A percentile compares a stretch with the other conserved stretches of the same genome.
Conservation (phyloP, 768 basidiomycete genomes). For the Imleria badia region DNA sequence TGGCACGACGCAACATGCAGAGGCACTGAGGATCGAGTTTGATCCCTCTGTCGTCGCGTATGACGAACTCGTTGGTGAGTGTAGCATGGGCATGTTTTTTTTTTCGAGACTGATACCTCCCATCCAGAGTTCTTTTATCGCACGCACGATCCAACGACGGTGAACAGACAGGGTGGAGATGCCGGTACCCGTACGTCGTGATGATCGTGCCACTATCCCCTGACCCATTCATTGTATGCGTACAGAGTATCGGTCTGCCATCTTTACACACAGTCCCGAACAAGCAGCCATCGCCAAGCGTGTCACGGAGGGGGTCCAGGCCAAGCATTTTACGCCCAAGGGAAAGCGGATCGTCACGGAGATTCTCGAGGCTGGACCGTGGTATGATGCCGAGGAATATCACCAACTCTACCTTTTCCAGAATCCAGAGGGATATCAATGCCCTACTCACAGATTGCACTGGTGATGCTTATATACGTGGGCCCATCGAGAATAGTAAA, state of each 20-base stretch:
- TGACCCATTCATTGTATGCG: not conserved
- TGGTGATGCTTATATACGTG: slow-evolving; percentile 49
- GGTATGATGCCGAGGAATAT: slow-evolving; percentile 85
- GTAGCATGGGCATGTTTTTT: not conserved
- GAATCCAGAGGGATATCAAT: slow-evolving; percentile 88
- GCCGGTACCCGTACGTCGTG: slow-evolving; percentile 66
- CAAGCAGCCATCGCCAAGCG: slow-evolving; percentile 71
- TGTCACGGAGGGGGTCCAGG: slow-evolving; percentile 81
- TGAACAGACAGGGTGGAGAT: slow-evolving; percentile 77
- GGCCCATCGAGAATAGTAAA: too few relatives aligned
- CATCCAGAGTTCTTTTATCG: slow-evolving; percentile 89
- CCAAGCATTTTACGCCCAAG: slow-evolving; percentile 74
- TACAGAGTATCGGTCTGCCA: slow-evolving; percentile 89
- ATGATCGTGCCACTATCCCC: not conserved
- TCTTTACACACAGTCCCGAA: slow-evolving; percentile 76
- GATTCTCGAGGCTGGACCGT: slow-evolving; percentile 65
- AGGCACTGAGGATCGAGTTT: slow-evolving; percentile 83
- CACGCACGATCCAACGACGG: slow-evolving; percentile 88
- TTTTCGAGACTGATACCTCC: not conserved
- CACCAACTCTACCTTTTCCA: slow-evolving; percentile 80
- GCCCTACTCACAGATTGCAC: slow-evolving; percentile 82
- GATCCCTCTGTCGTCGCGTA: slow-evolving; percentile 78
- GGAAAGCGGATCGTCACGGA: slow-evolving; percentile 76
- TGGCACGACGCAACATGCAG: slow-evolving; percentile 85
- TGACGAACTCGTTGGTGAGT: slow-evolving; percentile 82